These are phyloP conservation scores for Podaxis carcinomalis DNA, from an alignment of 768 basidiomycete genomes.

Conservation along the genomic window DNA sequence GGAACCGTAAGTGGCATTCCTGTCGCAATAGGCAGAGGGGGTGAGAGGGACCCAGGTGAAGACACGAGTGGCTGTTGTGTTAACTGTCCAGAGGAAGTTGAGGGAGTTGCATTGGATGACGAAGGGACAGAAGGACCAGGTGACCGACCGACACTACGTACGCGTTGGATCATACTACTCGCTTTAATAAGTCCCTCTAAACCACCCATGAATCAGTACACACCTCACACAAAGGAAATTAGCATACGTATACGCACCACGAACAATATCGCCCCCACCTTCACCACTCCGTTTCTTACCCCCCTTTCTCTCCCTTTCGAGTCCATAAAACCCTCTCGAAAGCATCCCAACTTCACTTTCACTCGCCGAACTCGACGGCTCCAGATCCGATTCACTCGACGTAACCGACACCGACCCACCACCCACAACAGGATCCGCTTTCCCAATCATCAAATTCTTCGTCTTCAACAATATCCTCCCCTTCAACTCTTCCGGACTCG, in stretches of 20 bases:
- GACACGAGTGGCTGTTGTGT: not conserved
- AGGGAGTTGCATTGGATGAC: not conserved
- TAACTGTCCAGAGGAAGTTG: not conserved
- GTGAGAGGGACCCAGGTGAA: not conserved
- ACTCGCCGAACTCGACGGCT: conserved; percentile 27
- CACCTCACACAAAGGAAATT: too few species aligned
- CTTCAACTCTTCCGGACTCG: conserved; percentile 86
- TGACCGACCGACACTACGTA: conserved; percentile 28
- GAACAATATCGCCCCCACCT: conserved; percentile 25
- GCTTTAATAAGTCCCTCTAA: conserved; percentile 32
- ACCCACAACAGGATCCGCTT: conserved; percentile 11
- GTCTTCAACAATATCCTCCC: conserved; percentile 85
- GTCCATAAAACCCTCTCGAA: not conserved
- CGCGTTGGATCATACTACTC: conserved; percentile 37
- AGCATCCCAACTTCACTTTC: conserved; percentile 31
- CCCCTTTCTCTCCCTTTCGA: conserved; percentile 14
- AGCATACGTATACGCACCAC: conserved; percentile 24
- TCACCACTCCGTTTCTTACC: conserved; percentile 15
- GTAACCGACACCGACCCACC: conserved; percentile 1
- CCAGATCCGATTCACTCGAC: conserved; percentile 21
- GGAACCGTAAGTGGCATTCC: not conserved
- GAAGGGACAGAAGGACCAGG: not conserved
- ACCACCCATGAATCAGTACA: not conserved
- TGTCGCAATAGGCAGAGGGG: not conserved
- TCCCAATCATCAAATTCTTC: conserved; percentile 64